Evolutionary conservation across 2,329 filamentous ascomycete genomes (phyloP), one percentile per base, ranked within the genome.

Genomic region (Monosporascus sp.): DNA sequence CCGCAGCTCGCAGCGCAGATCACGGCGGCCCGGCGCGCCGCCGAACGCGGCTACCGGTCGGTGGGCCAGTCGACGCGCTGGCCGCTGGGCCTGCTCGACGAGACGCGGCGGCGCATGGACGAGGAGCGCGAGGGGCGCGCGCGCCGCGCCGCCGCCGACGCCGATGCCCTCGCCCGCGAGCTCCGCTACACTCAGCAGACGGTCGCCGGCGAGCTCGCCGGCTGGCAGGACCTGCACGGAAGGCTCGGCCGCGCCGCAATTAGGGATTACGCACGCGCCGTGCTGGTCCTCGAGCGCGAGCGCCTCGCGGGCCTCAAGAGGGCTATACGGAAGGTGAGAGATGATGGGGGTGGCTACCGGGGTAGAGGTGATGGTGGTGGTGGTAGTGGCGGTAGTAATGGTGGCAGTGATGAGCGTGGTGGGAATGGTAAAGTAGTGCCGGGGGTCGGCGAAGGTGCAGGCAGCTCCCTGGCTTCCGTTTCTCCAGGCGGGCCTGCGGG

Each of bases 151-250:
- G 82, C 86, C 58, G 72, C 78, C 18, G 90, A 97, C 66, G 81
- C 89, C 11, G 82, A 86, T 20, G 81, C 84, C 44, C 72, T 96
- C n/a, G 86, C 87, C 0, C 84, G 84, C 50, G 94, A 99, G 70
- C 75, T 99, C 52, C 78, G 91, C 49, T 96, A 94, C 70, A 96
- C 92, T 48, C 93, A 97, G 72, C 90, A 95, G 70, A 91, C 93
- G 15, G 93, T 97, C 24, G 93, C 95, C 7, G 81, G 85, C 2
- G 94, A 99, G 73, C 71, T 99, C 52, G 94, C 94, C 1, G 91
- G 89, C 17, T 99, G 94, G 91, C 92, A 96, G 65, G 91, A 95
- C 41, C 83, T 91, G 74, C 85, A 96, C 65, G 89, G 91, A 60
- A 84, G 82, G 63, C 84, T 89, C 73, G 91, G 89, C 1, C 77